Evolutionary conservation across 2,329 filamentous ascomycete genomes (phyloP), one percentile per base, ranked within the genome.

Genomic region (Xylaria sp.): DNA sequence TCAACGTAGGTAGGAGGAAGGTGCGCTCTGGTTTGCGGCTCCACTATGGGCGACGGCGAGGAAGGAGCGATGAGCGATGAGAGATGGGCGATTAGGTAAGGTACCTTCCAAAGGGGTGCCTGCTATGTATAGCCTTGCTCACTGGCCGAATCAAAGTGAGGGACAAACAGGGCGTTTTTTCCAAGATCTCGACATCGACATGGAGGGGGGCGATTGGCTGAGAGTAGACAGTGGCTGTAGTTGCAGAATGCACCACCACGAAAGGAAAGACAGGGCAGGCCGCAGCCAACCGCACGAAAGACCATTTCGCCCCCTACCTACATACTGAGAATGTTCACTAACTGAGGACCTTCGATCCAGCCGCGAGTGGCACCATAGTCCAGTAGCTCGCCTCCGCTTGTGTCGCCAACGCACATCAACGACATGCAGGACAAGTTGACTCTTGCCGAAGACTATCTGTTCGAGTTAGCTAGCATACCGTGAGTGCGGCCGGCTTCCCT

Each of bases 81-180:
- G 23, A 4, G 5, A 30, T 30, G 23, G 5, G 23, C 23, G 23
- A 5, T 30, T 30, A 30, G 23, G 23, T 30, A 30, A 30, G 23
- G 23, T 30, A 5, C 23, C 47, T 23, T 47, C 56, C 54, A 49
- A 48, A 52, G 55, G 58, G 35, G 30, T 42, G 57, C 13, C 37
- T 16, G 16, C 16, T 16, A 16, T 16, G 16, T 16, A 16, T 16
- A 16, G 16, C 52, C 55, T 54, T 54, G 19, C 46, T 30, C 44
- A 55, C 53, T 51, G 52, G 57, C 42, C 37, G 11, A 3, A 10
- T 19, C 52, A 42, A 64, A 59, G 62, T 60, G 62, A 64, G 46
- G 10, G 55, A 57, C 61, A 62, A 62, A 59, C 60, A 35, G 60
- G 62, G 62, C 62, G 62, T 30, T 30, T 30, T n/a, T 30, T 30